Conservation (phyloP, 169 alveolate genomes). For the Perkinsus olseni region DNA sequence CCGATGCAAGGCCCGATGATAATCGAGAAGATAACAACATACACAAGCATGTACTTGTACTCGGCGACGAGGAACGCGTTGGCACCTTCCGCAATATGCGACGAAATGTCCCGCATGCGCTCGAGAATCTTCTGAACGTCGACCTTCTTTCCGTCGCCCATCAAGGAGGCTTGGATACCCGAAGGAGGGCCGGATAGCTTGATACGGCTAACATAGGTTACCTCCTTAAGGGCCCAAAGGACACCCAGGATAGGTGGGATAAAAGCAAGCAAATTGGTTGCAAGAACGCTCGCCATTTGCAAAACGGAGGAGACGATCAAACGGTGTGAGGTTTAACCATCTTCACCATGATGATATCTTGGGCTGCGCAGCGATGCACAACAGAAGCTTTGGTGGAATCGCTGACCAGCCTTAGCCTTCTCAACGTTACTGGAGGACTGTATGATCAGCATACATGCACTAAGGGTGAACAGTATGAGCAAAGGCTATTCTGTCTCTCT, state of each 20-base stretch:
- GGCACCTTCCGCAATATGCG: slow-evolving; percentile 73
- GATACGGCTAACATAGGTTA: slow-evolving; percentile 22
- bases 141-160: neutral
- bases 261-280: slow-evolving; percentile 9
- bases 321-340: neutral
- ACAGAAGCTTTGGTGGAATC: neutral
- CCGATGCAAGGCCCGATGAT: slow-evolving; percentile 39
- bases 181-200: slow-evolving; percentile 18
- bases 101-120: slow-evolving; percentile 49
- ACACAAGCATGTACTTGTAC: slow-evolving; percentile 60
- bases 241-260: slow-evolving; percentile 28
- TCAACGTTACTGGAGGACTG: too few species aligned
- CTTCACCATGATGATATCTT: neutral
- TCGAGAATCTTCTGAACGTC: slow-evolving; percentile 31
- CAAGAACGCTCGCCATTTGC: neutral
- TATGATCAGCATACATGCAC: too few species aligned
- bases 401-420: too few species aligned
- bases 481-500: too few species aligned
- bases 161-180: neutral
- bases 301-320: neutral
- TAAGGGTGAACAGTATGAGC: too few species aligned
- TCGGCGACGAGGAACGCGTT: slow-evolving; percentile 70
- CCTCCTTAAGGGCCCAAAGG: slow-evolving; percentile 22
- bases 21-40: slow-evolving; percentile 54
- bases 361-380: neutral